phyloP scores from a whole-genome alignment of 352 stramenopile species.

The Phytophthora meadii region DNA sequence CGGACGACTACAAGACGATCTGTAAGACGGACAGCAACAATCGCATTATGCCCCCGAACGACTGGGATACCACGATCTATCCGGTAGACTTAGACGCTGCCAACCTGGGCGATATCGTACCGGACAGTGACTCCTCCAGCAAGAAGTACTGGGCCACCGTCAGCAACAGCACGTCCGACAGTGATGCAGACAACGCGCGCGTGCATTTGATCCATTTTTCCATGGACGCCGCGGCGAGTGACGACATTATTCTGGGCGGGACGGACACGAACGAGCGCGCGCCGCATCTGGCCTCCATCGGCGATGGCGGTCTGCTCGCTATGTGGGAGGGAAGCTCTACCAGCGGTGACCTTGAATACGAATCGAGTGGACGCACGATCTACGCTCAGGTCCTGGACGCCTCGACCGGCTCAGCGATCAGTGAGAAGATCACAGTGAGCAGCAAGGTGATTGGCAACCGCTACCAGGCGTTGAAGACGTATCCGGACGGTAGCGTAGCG shows the following conservation, averaged over 20 bases:
- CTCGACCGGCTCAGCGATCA: slow-evolving; percentile 27
- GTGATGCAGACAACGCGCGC: slow-evolving; percentile 44
- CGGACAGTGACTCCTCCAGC: slow-evolving; percentile 20
- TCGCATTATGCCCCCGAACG: slow-evolving; percentile 65
- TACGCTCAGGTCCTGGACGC: slow-evolving; percentile 58
- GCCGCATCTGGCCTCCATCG: slow-evolving; percentile 51
- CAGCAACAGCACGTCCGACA: slow-evolving; percentile 40
- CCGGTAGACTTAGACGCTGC: slow-evolving; percentile 51
- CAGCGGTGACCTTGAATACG: slow-evolving; percentile 39
- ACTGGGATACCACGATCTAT: slow-evolving; percentile 59
- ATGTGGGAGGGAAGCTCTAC: slow-evolving; percentile 54
- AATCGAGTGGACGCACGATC: slow-evolving; percentile 34
- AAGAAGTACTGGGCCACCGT: slow-evolving; percentile 66
- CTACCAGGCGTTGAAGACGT: slow-evolving; percentile 65
- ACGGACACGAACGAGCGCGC: slow-evolving; percentile 57
- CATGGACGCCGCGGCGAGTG: slow-evolving; percentile 46
- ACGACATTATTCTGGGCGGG: slow-evolving; percentile 58
- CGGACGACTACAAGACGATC: slow-evolving; percentile 50
- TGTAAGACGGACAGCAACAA: slow-evolving; percentile 77
- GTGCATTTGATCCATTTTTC: slow-evolving; percentile 66
- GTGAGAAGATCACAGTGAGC: slow-evolving; percentile 36
- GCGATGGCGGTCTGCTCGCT: slow-evolving; percentile 46
- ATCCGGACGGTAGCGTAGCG: slow-evolving; percentile 53
- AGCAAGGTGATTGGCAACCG: slow-evolving; percentile 58
- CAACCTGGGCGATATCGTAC: slow-evolving; percentile 64